A percentile compares a stretch with the other conserved stretches of the same genome.
Evolutionary conservation across 192 early-diverging fungal species (phyloP).

Genomic region (Entomortierella beljakovae): DNA sequence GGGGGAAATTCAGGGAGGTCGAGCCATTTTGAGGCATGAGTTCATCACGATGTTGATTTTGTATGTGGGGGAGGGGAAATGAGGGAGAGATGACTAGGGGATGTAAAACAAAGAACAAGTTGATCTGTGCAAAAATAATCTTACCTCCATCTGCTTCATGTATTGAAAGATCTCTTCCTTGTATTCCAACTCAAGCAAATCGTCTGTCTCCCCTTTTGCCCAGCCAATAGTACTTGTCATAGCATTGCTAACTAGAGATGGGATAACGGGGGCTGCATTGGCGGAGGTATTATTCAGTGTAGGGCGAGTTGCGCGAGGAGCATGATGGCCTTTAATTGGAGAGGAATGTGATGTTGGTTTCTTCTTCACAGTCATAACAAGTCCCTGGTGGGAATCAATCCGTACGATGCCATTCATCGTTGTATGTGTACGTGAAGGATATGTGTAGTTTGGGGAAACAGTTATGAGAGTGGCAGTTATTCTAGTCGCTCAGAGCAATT

Average conservation of each 20-base stretch:
- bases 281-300: conserved; percentile 16
- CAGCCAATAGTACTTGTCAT: conserved; percentile 48
- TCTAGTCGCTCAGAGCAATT: conserved; percentile 1
- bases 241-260: conserved; percentile 48
- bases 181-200: conserved; percentile 48
- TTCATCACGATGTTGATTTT: neutral
- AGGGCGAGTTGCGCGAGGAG: conserved; percentile 16
- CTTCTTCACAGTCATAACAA: conserved; percentile 40
- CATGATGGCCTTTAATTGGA: conserved; percentile 26
- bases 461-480: neutral
- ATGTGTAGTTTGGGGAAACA: neutral
- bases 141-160: conserved; percentile 57
- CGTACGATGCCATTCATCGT: conserved; percentile 52
- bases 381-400: conserved; percentile 49
- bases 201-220: conserved; percentile 42
- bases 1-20: neutral
- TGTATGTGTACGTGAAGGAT: conserved; percentile 7
- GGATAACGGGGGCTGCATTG: conserved; percentile 12
- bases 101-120: neutral
- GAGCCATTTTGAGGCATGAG: conserved; percentile 7
- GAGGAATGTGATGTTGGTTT: conserved; percentile 31
- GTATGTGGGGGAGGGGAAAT: neutral
- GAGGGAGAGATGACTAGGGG: neutral
- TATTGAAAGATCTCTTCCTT: conserved; percentile 56
- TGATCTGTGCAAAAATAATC: neutral